Evolutionary conservation across 2,329 filamentous ascomycete species (phyloP).

Genomic region (Akanthomyces dipterigenus): DNA sequence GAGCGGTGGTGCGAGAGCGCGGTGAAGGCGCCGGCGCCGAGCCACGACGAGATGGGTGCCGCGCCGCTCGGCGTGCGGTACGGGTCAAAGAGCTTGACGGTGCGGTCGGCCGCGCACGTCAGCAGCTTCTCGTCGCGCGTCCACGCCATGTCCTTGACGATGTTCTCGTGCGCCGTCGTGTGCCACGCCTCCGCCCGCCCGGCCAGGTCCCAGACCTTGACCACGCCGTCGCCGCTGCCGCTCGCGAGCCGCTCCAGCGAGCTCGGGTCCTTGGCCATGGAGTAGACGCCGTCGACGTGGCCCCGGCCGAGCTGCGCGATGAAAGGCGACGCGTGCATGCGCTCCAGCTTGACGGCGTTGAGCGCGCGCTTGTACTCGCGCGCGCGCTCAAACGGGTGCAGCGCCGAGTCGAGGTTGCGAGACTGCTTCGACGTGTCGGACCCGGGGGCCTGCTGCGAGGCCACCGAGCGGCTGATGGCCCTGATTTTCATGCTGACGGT

Average conservation of each 20-base stretch:
- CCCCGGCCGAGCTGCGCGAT: conserved; percentile 80
- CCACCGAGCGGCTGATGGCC: conserved; percentile 59
- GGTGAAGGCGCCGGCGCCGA: conserved; percentile 77
- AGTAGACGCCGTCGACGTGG: conserved; percentile 82
- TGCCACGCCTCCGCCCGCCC: conserved; percentile 69
- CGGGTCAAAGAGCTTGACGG: conserved; percentile 87
- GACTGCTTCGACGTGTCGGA: conserved; percentile 58
- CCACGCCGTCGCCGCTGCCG: conserved; percentile 82
- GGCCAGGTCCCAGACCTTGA: conserved; percentile 85
- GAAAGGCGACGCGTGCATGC: conserved; percentile 74
- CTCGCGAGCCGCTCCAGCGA: conserved; percentile 70
- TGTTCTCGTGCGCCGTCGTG: conserved; percentile 79
- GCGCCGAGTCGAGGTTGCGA: conserved; percentile 71
- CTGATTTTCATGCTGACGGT: conserved; percentile 48
- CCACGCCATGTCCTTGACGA: conserved; percentile 89
- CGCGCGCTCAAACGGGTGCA: conserved; percentile 87
- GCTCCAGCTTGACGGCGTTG: conserved; percentile 84
- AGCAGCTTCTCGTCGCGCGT: conserved; percentile 78
- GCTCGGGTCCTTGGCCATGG: conserved; percentile 71
- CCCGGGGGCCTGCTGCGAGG: conserved; percentile 60
- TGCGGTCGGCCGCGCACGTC: conserved; percentile 78
- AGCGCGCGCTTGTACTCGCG: conserved; percentile 58
- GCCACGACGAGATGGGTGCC: conserved; percentile 75
- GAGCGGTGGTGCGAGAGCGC: conserved; percentile 76
- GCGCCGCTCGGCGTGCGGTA: conserved; percentile 64